Conservation (phyloP, 2,329 filamentous ascomycete species). For the Ophiostoma ulmi region DNA sequence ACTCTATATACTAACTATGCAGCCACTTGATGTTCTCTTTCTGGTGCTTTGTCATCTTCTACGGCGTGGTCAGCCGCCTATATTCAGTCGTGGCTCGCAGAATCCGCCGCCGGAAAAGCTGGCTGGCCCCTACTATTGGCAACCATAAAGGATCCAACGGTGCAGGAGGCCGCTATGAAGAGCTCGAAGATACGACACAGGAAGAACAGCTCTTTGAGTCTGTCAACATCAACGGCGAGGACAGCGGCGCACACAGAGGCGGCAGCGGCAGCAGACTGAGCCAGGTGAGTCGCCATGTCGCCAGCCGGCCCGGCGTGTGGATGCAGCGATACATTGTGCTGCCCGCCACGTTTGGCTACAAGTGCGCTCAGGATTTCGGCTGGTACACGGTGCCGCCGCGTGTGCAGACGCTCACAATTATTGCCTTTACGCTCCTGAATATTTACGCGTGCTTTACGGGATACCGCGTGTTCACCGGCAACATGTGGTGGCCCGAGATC, state of each 20-base stretch:
- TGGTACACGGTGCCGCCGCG: slow-evolving; percentile 32
- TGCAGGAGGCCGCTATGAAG: not conserved
- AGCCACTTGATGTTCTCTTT: slow-evolving; percentile 35
- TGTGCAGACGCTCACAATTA: slow-evolving; percentile 26
- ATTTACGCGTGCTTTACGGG: slow-evolving; percentile 22
- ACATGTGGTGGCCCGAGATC: slow-evolving; percentile 27
- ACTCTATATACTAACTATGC: no score
- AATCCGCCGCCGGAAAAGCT: not conserved
- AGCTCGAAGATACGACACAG: not conserved
- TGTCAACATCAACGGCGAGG: not conserved
- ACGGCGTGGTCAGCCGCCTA: slow-evolving; percentile 17
- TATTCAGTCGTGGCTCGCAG: not conserved
- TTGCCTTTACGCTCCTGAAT: slow-evolving; percentile 24
- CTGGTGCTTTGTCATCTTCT: slow-evolving; percentile 38
- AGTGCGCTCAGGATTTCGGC: slow-evolving; percentile 41
- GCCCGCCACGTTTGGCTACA: slow-evolving; percentile 40
- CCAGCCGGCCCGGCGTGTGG: slow-evolving; percentile 20
- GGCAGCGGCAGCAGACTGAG: not conserved
- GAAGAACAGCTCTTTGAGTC: slow-evolving; percentile 6
- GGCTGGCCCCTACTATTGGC: not conserved
- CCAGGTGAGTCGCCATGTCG: not conserved
- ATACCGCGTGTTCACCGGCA: slow-evolving; percentile 26
- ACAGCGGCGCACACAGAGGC: not conserved
- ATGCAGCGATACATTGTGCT: slow-evolving; percentile 23
- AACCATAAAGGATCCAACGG: not conserved